Percentiles rank a stretch among this genome's conserved stretches.
phyloP scores from a whole-genome alignment of 192 early-diverging fungal genomes.

The Linnemannia zychae region DNA sequence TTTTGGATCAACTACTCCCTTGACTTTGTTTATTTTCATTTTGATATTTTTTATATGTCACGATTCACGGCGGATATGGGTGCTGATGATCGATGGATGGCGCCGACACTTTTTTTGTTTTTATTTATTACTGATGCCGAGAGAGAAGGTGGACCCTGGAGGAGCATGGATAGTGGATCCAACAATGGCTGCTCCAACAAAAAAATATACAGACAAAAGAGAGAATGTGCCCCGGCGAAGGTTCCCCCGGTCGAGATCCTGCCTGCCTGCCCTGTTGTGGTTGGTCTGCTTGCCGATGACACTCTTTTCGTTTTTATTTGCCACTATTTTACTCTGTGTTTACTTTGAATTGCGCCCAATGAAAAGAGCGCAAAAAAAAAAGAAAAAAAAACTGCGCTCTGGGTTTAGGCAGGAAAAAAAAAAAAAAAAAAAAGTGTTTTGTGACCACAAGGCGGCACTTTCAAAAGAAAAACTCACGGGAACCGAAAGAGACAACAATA shows the following conservation, averaged over 20 bases:
- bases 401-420: slow-evolving; percentile 22
- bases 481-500: slow-evolving; percentile 17
- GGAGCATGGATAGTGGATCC: background rate
- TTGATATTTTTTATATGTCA: background rate
- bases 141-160: too few species aligned
- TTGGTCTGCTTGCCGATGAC: background rate
- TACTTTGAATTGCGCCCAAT: slow-evolving; percentile 43
- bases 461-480: slow-evolving; percentile 45
- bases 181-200: background rate
- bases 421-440: slow-evolving; percentile 25
- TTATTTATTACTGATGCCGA: background rate
- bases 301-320: slow-evolving; percentile 14
- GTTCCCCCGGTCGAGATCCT: slow-evolving; percentile 10
- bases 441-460: slow-evolving; percentile 37
- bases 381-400: slow-evolving; percentile 20
- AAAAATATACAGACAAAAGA: background rate
- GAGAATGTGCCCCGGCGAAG: background rate
- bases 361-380: slow-evolving; percentile 27
- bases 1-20: slow-evolving; percentile 2
- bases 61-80: background rate
- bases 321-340: slow-evolving; percentile 6
- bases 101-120: background rate
- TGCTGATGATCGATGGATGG: background rate
- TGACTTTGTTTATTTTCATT: background rate
- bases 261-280: background rate